Conservation (phyloP, 176 grass and related monocot species). For the Melocanna baccifera region DNA sequence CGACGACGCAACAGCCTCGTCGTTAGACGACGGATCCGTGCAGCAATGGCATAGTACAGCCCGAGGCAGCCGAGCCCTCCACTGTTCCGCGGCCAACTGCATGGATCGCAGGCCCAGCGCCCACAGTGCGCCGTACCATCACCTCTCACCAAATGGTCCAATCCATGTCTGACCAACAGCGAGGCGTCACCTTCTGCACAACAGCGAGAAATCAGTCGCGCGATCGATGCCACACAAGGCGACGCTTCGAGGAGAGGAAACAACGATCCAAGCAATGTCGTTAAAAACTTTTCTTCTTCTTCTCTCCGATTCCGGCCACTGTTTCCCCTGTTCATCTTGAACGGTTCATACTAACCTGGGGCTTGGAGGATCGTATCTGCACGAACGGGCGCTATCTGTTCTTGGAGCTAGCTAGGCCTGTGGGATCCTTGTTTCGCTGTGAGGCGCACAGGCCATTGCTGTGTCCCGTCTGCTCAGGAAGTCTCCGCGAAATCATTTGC, state of each 20-base stretch:
- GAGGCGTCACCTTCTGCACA: conserved; percentile 3
- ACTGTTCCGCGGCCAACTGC: conserved; percentile 25
- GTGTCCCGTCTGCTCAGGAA: background rate
- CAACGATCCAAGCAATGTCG: background rate
- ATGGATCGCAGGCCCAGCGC: background rate
- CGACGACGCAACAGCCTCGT: background rate
- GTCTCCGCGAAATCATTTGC: background rate
- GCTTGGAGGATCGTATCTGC: background rate
- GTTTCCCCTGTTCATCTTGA: background rate
- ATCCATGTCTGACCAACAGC: background rate
- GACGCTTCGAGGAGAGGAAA: background rate
- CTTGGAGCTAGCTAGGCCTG: background rate
- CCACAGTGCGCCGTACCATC: conserved; percentile 19
- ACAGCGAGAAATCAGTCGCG: background rate
- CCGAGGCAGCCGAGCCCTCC: background rate
- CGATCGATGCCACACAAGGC: background rate
- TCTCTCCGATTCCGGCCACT: background rate
- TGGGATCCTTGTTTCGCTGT: background rate
- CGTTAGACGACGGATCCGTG: background rate
- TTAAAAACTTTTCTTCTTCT: background rate
- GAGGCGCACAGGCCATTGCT: background rate
- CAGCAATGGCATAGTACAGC: background rate
- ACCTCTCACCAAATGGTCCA: conserved; percentile 21
- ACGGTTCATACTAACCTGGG: background rate
- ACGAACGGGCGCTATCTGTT: background rate